A percentile compares a stretch with the other conserved stretches of the same genome.
Evolutionary conservation across 2,329 filamentous ascomycete species (phyloP).

Genomic region (Fusarium begoniae): DNA sequence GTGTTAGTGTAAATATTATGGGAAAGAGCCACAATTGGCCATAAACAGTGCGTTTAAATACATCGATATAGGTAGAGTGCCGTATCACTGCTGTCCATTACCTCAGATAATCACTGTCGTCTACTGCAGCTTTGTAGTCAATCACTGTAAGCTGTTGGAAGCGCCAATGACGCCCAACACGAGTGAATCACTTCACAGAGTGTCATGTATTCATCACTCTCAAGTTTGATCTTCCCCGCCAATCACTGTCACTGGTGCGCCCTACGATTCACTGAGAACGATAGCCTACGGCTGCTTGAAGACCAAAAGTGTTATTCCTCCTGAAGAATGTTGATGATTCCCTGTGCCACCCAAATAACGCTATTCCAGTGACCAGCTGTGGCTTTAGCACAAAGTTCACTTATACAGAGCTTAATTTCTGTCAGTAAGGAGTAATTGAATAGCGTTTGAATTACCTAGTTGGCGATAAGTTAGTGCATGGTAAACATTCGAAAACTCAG

Average conservation of each 20-base stretch:
- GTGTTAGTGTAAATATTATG: neutral
- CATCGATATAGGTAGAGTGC: neutral
- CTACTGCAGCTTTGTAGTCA: neutral
- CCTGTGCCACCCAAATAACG: neutral
- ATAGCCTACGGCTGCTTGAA: neutral
- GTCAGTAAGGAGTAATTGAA: neutral
- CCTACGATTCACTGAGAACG: neutral
- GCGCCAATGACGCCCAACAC: neutral
- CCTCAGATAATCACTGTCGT: neutral
- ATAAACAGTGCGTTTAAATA: neutral
- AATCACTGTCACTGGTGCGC: neutral
- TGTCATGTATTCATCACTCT: neutral
- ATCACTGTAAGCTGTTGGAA: neutral
- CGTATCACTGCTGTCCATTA: neutral
- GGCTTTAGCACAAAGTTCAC: neutral
- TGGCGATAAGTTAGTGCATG: neutral
- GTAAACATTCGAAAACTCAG: neutral
- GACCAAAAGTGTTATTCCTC: too few species aligned
- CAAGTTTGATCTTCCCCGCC: neutral
- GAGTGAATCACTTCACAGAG: neutral
- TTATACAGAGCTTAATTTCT: neutral
- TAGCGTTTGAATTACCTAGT: neutral
- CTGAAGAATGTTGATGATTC: neutral
- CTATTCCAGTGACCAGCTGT: neutral
- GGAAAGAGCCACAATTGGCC: neutral